Conservation (phyloP, 176 grass and related monocot genomes). For the Elymus sibiricus region DNA sequence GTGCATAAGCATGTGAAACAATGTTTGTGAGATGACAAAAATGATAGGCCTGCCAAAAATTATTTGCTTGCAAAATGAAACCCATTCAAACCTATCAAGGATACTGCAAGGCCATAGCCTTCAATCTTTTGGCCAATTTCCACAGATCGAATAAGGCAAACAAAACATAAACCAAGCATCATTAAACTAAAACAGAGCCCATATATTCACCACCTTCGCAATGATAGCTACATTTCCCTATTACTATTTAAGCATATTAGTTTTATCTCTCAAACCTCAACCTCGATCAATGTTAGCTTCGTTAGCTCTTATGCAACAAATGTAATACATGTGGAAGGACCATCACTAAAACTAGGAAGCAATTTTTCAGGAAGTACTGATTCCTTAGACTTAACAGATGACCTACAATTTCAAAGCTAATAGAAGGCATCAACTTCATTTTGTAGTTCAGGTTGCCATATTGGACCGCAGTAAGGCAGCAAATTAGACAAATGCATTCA, state of each 20-base stretch:
- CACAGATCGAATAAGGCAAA: not conserved
- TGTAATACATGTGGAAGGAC: conserved; percentile 2
- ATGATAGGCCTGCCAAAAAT: not conserved
- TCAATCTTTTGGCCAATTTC: not conserved
- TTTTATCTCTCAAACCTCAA: not conserved
- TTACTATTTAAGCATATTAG: not conserved
- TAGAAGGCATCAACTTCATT: not conserved
- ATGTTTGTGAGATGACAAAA: not conserved
- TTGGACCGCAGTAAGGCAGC: not conserved
- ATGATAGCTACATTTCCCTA: not conserved
- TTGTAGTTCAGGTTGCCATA: not conserved
- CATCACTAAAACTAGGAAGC: not conserved
- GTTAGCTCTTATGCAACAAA: not conserved
- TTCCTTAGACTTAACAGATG: not conserved
- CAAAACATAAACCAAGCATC: not conserved
- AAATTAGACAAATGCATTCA: not conserved
- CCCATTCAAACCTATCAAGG: not conserved
- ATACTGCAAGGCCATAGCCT: not conserved
- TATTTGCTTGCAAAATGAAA: not conserved
- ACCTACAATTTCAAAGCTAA: conserved; percentile 10
- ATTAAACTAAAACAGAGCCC: not conserved
- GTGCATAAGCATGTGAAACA: conserved; percentile 8
- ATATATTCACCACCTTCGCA: not conserved
- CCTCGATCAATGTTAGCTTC: not conserved
- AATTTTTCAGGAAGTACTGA: not conserved